Evolutionary conservation across 2,329 filamentous ascomycete genomes (phyloP).

Genomic region (Mollisia scopiformis): DNA sequence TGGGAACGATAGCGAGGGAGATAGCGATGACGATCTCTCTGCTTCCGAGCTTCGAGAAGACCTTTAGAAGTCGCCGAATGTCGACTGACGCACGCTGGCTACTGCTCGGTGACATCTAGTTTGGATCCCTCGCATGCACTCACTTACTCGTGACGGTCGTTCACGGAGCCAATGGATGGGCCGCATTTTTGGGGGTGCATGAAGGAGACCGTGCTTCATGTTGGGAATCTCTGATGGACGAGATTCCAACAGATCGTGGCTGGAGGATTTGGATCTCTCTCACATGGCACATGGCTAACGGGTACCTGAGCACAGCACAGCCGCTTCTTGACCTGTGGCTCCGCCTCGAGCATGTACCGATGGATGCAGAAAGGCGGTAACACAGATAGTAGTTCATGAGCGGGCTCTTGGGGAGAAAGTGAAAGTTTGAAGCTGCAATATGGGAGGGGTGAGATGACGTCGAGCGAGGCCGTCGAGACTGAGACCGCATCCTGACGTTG

Average conservation of each 20-base stretch:
- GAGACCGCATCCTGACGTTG: conserved; percentile 1
- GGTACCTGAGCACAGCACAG: background rate
- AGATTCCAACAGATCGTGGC: too few species aligned
- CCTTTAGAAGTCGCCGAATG: background rate
- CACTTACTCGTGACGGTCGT: background rate
- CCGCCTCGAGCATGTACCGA: too few species aligned
- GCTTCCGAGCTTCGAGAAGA: background rate
- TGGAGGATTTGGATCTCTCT: too few species aligned
- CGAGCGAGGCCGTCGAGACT: background rate
- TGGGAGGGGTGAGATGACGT: background rate
- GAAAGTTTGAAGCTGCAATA: too few species aligned
- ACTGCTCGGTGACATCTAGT: background rate
- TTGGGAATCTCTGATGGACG: too few species aligned
- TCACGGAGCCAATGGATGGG: background rate
- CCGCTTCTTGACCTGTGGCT: too few species aligned
- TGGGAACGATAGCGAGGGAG: background rate
- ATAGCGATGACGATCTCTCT: background rate
- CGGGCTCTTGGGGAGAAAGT: background rate
- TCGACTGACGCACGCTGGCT: background rate
- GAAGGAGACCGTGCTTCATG: background rate
- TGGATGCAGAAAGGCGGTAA: too few species aligned
- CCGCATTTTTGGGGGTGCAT: too few species aligned
- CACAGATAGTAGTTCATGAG: too few species aligned
- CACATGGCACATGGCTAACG: too few species aligned
- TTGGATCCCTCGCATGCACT: too few species aligned